These are phyloP conservation scores for Croton setiger DNA, from an alignment of 441 rosid genomes.

Conservation along the genomic window DNA sequence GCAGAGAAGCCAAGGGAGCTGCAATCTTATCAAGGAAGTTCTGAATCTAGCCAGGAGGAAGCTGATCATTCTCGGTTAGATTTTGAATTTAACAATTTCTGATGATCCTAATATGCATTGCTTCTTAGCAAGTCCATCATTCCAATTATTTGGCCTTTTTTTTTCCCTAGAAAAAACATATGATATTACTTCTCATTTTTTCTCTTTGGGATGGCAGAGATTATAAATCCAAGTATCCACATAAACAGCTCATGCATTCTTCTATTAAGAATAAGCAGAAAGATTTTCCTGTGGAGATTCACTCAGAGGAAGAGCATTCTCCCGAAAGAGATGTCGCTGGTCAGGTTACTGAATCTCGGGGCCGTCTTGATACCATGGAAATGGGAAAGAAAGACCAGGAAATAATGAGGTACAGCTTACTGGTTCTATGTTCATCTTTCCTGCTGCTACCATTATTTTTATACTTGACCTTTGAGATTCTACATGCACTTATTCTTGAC, in stretches of 20 bases:
- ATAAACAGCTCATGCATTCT: slow-evolving; percentile 33
- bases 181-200: background rate
- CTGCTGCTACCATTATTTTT: background rate
- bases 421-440: background rate
- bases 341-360: slow-evolving; percentile 26
- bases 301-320: slow-evolving; percentile 27
- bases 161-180: no score
- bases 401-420: slow-evolving; percentile 44
- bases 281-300: slow-evolving; percentile 29
- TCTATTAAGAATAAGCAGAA: slow-evolving; percentile 35
- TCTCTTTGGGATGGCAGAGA: slow-evolving; percentile 29
- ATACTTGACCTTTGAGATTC: slow-evolving; percentile 14
- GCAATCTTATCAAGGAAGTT: slow-evolving; percentile 28
- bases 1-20: slow-evolving; percentile 31
- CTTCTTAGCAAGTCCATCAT: slow-evolving; percentile 4
- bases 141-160: slow-evolving; percentile 2
- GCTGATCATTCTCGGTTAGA: slow-evolving; percentile 35
- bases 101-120: background rate
- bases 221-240: slow-evolving; percentile 29
- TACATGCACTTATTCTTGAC: slow-evolving; percentile 23
- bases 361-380: slow-evolving; percentile 26
- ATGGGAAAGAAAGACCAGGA: slow-evolving; percentile 39
- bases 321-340: slow-evolving; percentile 27
- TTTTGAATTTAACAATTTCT: slow-evolving; percentile 10
- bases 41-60: slow-evolving; percentile 31